Base-by-base conservation (phyloP, 805 yeast genomes). In the Myxozyma vanderwaltii region DNA sequence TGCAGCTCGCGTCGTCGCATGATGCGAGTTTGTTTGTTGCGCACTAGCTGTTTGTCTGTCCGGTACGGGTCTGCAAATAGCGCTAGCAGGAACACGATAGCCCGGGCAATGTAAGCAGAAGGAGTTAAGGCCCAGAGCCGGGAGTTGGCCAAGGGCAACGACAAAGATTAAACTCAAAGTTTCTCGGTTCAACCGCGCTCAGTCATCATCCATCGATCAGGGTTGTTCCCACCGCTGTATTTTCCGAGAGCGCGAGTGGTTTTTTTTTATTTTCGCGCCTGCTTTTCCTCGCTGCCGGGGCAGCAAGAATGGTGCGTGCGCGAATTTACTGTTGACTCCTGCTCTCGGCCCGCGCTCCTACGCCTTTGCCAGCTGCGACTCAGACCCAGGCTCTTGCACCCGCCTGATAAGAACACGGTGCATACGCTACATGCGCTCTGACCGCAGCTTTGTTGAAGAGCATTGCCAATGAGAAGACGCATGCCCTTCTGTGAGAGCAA, bases 71-170 rank as follows among this genome's bases (percentile, higher is more conserved):
- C 21, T 4, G 6, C 31, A 23, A 24, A 43, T 15, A 26, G 47
- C 23, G 23, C n/a, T 21, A 21, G 5, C 24, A 40, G 21, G 24
- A 13, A 40, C 2, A 40, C 19, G 7, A n/a, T n/a, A n/a, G n/a
- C n/a, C n/a, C n/a, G n/a, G n/a, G n/a, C n/a, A n/a, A 7, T 21
- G 1, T 24, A 40, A 31, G 2, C 1, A 10, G 3, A 27, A 45
- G 49, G 49, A 45, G 38, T 27, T 45, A 27, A 27, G 49, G n/a
- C 49, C 49, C 49, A 29, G 3, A 45, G 5, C 19, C 13, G 49
- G 49, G 21, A 26, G 43, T n/a, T n/a, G n/a, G n/a, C n/a, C 17
- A 38, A 10, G 15, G 21, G 21, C 21, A 38, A n/a, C 15, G 21
- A 2, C 8, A 38, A n/a, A 38, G 15, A 21, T 3, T n/a, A 38